These are phyloP conservation scores for Gracilaria domingensis DNA, from an alignment of 23 red algal species.

Conservation along the genomic window DNA sequence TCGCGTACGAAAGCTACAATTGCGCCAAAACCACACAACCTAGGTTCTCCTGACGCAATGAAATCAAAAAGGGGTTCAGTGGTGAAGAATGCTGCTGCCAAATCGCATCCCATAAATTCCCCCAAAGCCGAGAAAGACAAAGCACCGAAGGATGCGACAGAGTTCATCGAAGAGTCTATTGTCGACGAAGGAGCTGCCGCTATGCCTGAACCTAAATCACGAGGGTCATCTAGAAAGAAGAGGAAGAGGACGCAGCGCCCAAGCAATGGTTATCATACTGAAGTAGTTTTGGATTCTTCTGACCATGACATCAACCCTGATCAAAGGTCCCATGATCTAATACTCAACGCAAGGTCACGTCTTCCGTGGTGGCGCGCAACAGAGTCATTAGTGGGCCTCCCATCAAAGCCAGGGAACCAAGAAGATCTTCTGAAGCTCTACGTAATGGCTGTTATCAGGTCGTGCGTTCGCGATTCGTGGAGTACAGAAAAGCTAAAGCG, in stretches of 20 bases:
- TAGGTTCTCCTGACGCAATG: neutral
- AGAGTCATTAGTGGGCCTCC: neutral
- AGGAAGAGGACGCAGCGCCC: neutral
- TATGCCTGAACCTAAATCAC: neutral
- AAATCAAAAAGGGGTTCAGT: neutral
- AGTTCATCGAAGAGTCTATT: conserved; percentile 1
- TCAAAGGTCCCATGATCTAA: neutral
- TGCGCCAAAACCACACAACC: neutral
- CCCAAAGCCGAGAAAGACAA: neutral
- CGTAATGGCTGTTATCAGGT: conserved; percentile 23
- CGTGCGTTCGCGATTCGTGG: conserved; percentile 34
- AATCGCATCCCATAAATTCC: neutral
- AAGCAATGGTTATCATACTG: neutral
- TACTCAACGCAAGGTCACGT: neutral
- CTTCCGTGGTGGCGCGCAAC: conserved; percentile 53
- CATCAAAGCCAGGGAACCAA: neutral
- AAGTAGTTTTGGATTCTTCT: conserved; percentile 19
- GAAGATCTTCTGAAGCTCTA: conserved; percentile 24
- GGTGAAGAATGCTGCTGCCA: neutral
- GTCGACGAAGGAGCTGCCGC: neutral
- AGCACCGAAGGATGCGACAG: neutral
- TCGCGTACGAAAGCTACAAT: neutral
- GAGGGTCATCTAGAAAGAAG: neutral
- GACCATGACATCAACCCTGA: neutral
- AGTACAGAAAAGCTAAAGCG: conserved; percentile 3